Evolutionary conservation across 306 rosid species (phyloP).

Genomic region (Vachellia collinsii): DNA sequence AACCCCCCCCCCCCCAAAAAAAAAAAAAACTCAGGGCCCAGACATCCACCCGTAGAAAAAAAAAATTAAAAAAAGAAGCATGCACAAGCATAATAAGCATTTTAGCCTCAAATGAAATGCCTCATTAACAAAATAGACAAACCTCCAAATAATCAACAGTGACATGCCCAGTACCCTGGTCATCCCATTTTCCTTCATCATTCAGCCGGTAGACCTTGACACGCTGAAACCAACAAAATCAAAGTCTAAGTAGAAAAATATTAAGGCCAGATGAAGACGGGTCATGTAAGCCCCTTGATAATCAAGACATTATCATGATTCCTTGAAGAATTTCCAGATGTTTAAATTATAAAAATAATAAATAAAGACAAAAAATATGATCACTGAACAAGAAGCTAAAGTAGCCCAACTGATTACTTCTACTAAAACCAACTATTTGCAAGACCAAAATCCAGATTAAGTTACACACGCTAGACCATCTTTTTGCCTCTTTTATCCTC

Average conservation of each 20-base stretch:
- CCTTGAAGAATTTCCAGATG: conserved; percentile 13
- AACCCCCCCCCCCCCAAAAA: background rate
- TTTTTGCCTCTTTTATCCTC: background rate
- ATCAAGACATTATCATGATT: conserved; percentile 20
- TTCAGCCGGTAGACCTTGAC: conserved; percentile 90
- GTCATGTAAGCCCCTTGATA: background rate
- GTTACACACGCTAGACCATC: background rate
- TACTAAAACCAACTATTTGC: background rate
- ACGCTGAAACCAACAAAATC: conserved; percentile 64
- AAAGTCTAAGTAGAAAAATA: background rate
- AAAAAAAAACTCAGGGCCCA: background rate
- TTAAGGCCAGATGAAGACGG: conserved; percentile 5
- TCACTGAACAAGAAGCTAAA: conserved; percentile 29
- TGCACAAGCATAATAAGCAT: conserved; percentile 1
- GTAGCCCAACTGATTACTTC: conserved; percentile 18
- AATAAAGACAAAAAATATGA: conserved; percentile 10
- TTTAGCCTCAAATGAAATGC: conserved; percentile 28
- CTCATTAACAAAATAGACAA: conserved; percentile 36
- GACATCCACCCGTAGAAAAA: no score
- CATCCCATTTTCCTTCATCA: conserved; percentile 96
- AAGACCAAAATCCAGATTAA: conserved; percentile 24
- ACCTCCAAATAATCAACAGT: conserved; percentile 93
- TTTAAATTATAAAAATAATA: conserved; percentile 11
- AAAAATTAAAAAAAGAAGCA: background rate
- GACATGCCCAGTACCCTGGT: conserved; percentile 95